These are phyloP conservation scores for Saprolegnia parasitica DNA, from an alignment of 352 stramenopile genomes.

Conservation along the genomic window DNA sequence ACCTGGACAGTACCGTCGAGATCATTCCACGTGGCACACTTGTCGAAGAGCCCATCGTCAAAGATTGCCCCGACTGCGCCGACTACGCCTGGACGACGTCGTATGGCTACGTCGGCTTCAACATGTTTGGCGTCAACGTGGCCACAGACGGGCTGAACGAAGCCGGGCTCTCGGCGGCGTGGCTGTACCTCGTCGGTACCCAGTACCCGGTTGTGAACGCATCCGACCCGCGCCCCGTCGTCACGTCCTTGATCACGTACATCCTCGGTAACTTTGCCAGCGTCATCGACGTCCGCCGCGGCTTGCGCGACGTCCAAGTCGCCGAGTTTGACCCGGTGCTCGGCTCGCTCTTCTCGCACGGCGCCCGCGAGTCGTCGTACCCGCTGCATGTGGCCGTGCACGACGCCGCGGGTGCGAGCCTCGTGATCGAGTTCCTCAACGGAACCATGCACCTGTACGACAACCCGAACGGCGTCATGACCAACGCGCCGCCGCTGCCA, in stretches of 20 bases:
- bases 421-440: conserved; percentile 24
- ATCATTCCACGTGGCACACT: conserved; percentile 17
- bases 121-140: conserved; percentile 17
- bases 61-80: conserved; percentile 3
- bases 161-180: conserved; percentile 21
- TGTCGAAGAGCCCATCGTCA: conserved; percentile 11
- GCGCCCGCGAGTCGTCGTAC: neutral
- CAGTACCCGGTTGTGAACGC: conserved; percentile 18
- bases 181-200: conserved; percentile 16
- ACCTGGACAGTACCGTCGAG: conserved; percentile 11
- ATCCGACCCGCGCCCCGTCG: conserved; percentile 7
- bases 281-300: neutral
- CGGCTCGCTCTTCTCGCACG: neutral
- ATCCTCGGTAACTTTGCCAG: conserved; percentile 25
- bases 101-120: conserved; percentile 25
- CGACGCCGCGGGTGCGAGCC: conserved; percentile 2
- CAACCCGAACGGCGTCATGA: conserved; percentile 20
- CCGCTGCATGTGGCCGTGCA: conserved; percentile 20
- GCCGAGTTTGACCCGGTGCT: conserved; percentile 15
- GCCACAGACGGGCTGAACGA: conserved; percentile 23
- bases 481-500: neutral
- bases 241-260: conserved; percentile 24
- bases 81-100: conserved; percentile 21
- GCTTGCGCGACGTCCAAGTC: conserved; percentile 3
- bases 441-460: conserved; percentile 13